Base-by-base conservation (phyloP, 306 rosid genomes). In the Vachellia collinsii region DNA sequence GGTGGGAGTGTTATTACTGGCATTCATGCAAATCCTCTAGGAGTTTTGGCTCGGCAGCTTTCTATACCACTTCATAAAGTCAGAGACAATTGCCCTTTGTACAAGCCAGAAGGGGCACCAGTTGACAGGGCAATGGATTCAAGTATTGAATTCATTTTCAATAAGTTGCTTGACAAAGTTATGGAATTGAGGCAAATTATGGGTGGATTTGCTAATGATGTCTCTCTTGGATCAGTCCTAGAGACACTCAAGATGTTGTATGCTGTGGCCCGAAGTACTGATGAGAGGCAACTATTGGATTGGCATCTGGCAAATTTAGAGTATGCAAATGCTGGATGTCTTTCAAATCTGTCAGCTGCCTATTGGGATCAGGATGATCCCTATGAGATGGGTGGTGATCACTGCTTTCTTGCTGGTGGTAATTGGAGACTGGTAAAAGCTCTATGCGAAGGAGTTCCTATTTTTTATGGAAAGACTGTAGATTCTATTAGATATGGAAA, bases 361-460 rank as follows among this genome's bases (percentile, higher is more conserved):
- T 83, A 93, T 72, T 95, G 98, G 99, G 98, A 93, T 85, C 98
- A 95, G 82, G 98, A 95, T 50, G 99, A 95, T 89, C 99, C 99
- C 58, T 95, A 79, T 50, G 99, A 95, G 85, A 95, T 95, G 98
- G 93, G 94, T 50, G 99, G 99, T 63, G 99, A 93, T 86, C 99
- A 93, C 74, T 95, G 98, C 87, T 95, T 95, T 79, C 96, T 93
- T 41, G 93, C 99, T 41, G 99, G 99, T 46, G 97, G 99, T 48
- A 95, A 91, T 85, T 77, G 91, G 89, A 86, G 98, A 80, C 84
- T 95, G 89, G 92, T 93, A 77, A 91, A 87, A 82, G 93, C 97
- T 50, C 71, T 95, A 73, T 89, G 89, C 79, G 96, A 95, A 81
- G 90, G 93, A 48, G 74, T 95, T 82, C 97, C 99, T 22, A 90